phyloP scores from a whole-genome alignment of 768 basidiomycete genomes.

The Lactarius evosmus region DNA sequence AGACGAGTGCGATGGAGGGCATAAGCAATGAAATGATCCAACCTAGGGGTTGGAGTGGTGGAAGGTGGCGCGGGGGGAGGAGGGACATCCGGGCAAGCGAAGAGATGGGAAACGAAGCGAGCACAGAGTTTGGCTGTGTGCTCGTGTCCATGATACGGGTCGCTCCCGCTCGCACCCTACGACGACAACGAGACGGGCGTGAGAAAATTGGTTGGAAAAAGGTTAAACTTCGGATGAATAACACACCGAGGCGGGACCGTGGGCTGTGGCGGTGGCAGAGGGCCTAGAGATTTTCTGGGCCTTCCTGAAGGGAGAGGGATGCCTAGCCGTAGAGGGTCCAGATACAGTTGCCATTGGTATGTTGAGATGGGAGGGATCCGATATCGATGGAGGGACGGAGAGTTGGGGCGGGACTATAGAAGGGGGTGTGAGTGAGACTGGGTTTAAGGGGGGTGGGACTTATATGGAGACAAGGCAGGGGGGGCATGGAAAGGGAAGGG shows the following conservation, averaged over 20 bases:
- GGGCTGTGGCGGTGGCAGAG: slow-evolving; percentile 6
- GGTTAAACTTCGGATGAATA: slow-evolving; percentile 20
- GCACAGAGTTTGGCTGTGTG: slow-evolving; percentile 62
- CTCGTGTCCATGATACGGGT: slow-evolving; percentile 78
- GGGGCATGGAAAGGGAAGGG: not conserved
- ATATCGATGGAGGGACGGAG: slow-evolving; percentile 21
- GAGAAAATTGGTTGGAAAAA: slow-evolving; percentile 10
- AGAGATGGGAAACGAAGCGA: slow-evolving; percentile 80
- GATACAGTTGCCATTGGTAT: slow-evolving; percentile 32
- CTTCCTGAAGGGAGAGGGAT: slow-evolving; percentile 34
- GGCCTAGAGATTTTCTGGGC: slow-evolving; percentile 27
- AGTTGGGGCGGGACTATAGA: slow-evolving; percentile 16
- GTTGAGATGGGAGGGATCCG: slow-evolving; percentile 19
- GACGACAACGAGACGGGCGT: not conserved
- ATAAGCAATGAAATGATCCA: slow-evolving; percentile 84
- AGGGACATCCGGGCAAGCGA: slow-evolving; percentile 82
- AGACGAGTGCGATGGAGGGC: slow-evolving; percentile 77
- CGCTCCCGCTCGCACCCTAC: slow-evolving; percentile 31
- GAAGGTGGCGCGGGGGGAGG: slow-evolving; percentile 40
- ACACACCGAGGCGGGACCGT: slow-evolving; percentile 24
- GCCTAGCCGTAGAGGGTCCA: slow-evolving; percentile 31
- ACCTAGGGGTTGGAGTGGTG: slow-evolving; percentile 38
- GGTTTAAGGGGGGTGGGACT: slow-evolving; percentile 13
- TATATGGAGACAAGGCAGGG: slow-evolving; percentile 20
- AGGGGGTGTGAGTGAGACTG: slow-evolving; percentile 20